Evolutionary conservation across 179 eudicot species (phyloP), one percentile per base, ranked within the genome.

Genomic region (Beta lomatogona): DNA sequence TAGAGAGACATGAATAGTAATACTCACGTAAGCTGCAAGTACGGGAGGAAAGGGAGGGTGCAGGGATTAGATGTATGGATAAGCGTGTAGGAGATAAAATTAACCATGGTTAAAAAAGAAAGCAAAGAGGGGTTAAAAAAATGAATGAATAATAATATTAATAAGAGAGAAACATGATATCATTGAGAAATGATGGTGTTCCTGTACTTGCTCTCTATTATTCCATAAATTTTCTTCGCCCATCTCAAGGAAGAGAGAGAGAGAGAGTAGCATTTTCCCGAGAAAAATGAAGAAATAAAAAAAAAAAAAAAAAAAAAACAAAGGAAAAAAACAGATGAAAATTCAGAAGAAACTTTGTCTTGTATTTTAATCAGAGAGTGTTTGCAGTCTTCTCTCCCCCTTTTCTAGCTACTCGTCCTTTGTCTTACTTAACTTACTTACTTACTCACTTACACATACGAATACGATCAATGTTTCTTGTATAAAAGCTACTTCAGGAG

Each of bases 151-250:
- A 66, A 64, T 44, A 36, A 36, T 36, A 36, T 36, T 36, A 36
- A 36, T 36, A 36, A 73, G 59, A 48, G 50, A 55, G 66, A 55
- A 81, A 67, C 82, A 86, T 79, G 74, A 89, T 86, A 92, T 94
- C 93, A 93, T 93, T 91, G 98, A 84, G 94, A 85, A 88, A 93
- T 93, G 94, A 93, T 91, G 84, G 88, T 84, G 87, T 89, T 86
- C 76, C 88, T 91, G 96, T 93, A 91, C 96, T 92, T 88, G 75
- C 75, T 50, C 82, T 55, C 81, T 79, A 59, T 79, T 41, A 67
- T 82, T 76, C 78, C 85, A 76, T 76, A 55, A 71, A 76, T 86
- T 83, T 79, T 65, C 82, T 79, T 73, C 82, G 69, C 84, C 72
- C 82, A 85, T 85, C 86, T 86, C 88, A 55, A 86, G 84, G 82